Conservation (phyloP, 176 grass and related monocot species). For the Triticum turgidum region DNA sequence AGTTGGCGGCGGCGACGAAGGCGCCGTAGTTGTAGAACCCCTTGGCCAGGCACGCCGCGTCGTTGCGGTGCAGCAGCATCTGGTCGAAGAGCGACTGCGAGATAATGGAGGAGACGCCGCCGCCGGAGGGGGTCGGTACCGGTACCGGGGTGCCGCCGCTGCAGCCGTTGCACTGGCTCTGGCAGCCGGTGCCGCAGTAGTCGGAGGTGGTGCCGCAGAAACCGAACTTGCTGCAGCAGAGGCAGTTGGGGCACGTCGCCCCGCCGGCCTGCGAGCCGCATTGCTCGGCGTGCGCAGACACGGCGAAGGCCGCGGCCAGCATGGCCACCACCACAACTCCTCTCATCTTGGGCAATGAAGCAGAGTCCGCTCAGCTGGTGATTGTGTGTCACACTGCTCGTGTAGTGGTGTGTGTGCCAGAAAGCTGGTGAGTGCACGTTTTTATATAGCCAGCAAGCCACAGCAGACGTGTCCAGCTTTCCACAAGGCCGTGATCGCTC, state of each 20-base stretch:
- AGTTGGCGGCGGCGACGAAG: slow-evolving; percentile 50
- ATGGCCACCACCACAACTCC: neutral
- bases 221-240: neutral
- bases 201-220: neutral
- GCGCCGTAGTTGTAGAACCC: slow-evolving; percentile 58
- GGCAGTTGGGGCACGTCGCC: slow-evolving; percentile 8
- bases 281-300: neutral
- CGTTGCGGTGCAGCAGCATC: slow-evolving; percentile 61
- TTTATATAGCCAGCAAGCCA: neutral
- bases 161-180: slow-evolving; percentile 14
- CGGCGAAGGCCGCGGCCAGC: neutral
- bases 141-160: neutral
- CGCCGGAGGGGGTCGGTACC: neutral
- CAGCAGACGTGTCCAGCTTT: neutral
- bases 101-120: slow-evolving; percentile 41
- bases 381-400: neutral
- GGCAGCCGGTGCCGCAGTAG: slow-evolving; percentile 2
- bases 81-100: slow-evolving; percentile 34
- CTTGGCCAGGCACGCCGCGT: slow-evolving; percentile 13
- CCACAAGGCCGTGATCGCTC: neutral
- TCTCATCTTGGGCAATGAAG: slow-evolving; percentile 2
- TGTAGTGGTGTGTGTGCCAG: neutral
- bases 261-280: slow-evolving; percentile 14
- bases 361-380: neutral
- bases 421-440: neutral